Evolutionary conservation across 495 filamentous ascomycete genomes (phyloP).

Genomic region (Bryoglossum gracile): DNA sequence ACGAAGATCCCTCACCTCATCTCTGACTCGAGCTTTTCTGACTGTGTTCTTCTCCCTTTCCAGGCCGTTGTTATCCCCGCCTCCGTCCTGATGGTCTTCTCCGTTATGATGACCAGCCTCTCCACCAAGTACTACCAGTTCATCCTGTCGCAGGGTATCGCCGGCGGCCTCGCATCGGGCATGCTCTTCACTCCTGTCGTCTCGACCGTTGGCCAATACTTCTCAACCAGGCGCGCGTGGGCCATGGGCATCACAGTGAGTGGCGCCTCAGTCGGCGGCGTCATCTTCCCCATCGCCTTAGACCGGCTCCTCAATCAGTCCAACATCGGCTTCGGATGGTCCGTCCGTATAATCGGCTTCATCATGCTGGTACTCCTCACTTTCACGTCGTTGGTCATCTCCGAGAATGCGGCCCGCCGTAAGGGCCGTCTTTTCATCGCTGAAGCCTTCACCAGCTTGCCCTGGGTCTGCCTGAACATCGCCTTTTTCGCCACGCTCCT

Average conservation of each 20-base stretch:
- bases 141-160: constrained; percentile 66
- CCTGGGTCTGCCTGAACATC: neutral
- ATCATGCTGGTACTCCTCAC: neutral
- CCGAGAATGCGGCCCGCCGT: neutral
- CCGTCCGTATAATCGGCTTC: neutral
- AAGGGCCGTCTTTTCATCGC: neutral
- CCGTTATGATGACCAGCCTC: constrained; percentile 49
- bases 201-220: neutral
- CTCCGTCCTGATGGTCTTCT: neutral
- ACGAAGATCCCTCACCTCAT: neutral
- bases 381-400: neutral
- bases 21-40: neutral
- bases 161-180: constrained; percentile 62
- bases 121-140: constrained; percentile 62
- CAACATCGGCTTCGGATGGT: neutral
- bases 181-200: constrained; percentile 45
- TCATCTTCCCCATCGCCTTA: neutral
- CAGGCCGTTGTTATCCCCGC: neutral
- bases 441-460: neutral
- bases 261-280: neutral
- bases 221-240: neutral
- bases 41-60: neutral
- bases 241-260: neutral
- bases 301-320: neutral
- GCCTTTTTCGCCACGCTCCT: neutral